phyloP scores from a whole-genome alignment of 2,329 filamentous ascomycete species.

The Fusarium equiseti region DNA sequence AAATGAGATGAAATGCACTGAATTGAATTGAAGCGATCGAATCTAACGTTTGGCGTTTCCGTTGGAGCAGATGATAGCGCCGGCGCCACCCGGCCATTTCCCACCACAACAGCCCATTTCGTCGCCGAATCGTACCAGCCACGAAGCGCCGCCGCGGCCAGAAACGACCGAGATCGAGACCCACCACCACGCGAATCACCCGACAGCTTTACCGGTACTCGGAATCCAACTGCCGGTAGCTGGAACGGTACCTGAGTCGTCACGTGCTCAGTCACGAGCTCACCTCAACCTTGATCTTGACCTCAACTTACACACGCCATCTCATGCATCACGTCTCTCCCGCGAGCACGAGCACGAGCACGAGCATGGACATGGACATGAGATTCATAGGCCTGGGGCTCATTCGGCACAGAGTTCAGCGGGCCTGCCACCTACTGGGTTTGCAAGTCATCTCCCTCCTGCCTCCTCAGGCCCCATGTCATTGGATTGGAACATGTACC shows the following conservation, averaged over 20 bases:
- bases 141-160: constrained; percentile 42
- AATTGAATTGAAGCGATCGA: constrained; percentile 18
- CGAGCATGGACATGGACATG: neutral
- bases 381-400: constrained; percentile 11
- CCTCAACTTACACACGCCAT: constrained; percentile 39
- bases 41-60: constrained; percentile 38
- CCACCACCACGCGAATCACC: constrained; percentile 37
- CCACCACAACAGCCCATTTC: constrained; percentile 49
- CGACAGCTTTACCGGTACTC: constrained; percentile 30
- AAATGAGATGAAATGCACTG: constrained; percentile 2
- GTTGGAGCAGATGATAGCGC: constrained; percentile 43
- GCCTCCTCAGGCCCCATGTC: constrained; percentile 31
- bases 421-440: constrained; percentile 24
- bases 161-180: constrained; percentile 42
- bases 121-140: constrained; percentile 47
- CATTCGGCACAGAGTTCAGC: constrained; percentile 33
- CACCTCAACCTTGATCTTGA: constrained; percentile 36
- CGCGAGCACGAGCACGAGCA: constrained; percentile 16
- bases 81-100: constrained; percentile 42
- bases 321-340: constrained; percentile 25
- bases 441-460: constrained; percentile 32
- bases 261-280: constrained; percentile 43
- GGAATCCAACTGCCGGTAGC: constrained; percentile 36
- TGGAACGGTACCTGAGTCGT: constrained; percentile 18
- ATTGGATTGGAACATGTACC: constrained; percentile 45